These are phyloP conservation scores for Parsonsia alboflavescens DNA, from an alignment of 257 asterid species.

Conservation along the genomic window DNA sequence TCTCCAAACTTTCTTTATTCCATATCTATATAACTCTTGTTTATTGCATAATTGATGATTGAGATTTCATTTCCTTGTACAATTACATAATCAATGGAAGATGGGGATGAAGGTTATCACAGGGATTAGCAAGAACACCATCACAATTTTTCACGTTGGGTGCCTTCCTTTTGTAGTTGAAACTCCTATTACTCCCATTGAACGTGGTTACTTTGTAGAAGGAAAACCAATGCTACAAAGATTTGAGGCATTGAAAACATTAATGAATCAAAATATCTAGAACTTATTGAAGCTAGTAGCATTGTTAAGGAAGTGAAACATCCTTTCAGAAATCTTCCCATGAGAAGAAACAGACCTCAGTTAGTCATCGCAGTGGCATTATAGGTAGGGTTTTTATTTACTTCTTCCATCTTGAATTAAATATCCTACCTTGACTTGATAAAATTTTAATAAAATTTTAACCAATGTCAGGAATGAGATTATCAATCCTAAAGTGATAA, in stretches of 20 bases:
- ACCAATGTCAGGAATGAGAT: not conserved
- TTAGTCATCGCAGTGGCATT: constrained; percentile 63
- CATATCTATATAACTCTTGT: too few species aligned
- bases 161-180: constrained; percentile 62
- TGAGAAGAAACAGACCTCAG: constrained; percentile 71
- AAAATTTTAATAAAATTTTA: too few species aligned
- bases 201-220: constrained; percentile 65
- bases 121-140: constrained; percentile 82
- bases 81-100: constrained; percentile 56
- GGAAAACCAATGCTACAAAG: constrained; percentile 62
- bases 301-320: constrained; percentile 71
- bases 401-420: too few species aligned
- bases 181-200: constrained; percentile 84
- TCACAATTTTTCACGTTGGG: constrained; percentile 70
- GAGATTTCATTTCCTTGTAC: not conserved
- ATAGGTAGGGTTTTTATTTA: constrained; percentile 35
- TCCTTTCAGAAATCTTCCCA: constrained; percentile 81
- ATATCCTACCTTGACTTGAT: too few species aligned
- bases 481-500: too few species aligned
- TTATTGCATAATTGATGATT: too few species aligned
- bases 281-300: constrained; percentile 80
- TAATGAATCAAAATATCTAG: constrained; percentile 63
- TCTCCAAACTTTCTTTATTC: too few species aligned
- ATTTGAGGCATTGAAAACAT: constrained; percentile 77
- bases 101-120: constrained; percentile 85